These are phyloP conservation scores for Boletus vinaceobasis DNA, from an alignment of 768 basidiomycete genomes.

Conservation along the genomic window DNA sequence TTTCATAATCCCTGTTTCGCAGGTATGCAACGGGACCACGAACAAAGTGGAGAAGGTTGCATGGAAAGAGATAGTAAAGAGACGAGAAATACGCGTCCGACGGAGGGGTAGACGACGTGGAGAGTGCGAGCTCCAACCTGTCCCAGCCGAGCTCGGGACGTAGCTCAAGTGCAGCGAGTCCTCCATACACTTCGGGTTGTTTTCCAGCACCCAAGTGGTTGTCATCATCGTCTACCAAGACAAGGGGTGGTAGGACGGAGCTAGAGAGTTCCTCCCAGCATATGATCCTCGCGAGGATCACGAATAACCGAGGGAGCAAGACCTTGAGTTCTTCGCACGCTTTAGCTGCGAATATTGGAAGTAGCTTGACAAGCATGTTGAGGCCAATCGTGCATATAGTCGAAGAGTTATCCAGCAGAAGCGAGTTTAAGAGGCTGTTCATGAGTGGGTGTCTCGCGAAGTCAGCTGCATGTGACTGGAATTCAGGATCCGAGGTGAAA, in stretches of 20 bases:
- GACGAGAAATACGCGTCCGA: conserved; percentile 68
- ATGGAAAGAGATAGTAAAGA: conserved; percentile 89
- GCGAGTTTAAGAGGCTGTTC: conserved; percentile 59
- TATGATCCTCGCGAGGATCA: conserved; percentile 64
- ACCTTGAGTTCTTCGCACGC: conserved; percentile 53
- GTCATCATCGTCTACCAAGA: conserved; percentile 34
- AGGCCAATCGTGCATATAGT: conserved; percentile 64
- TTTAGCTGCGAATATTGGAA: conserved; percentile 72
- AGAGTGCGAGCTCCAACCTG: conserved; percentile 59
- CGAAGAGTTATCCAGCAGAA: conserved; percentile 73
- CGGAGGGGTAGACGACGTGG: conserved; percentile 53
- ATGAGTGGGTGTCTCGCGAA: conserved; percentile 64
- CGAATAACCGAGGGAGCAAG: conserved; percentile 63
- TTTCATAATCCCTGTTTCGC: conserved; percentile 42
- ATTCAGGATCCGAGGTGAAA: conserved; percentile 54
- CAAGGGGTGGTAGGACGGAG: conserved; percentile 29
- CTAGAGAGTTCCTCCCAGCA: conserved; percentile 66
- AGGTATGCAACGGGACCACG: conserved; percentile 67
- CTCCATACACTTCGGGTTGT: conserved; percentile 27
- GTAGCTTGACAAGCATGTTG: conserved; percentile 61
- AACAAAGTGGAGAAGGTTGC: conserved; percentile 80
- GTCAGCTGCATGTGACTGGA: conserved; percentile 45
- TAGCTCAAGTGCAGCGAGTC: conserved; percentile 40
- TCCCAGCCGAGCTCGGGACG: conserved; percentile 66
- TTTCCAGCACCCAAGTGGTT: background rate